Evolutionary conservation across 129 eudicot species (phyloP), one percentile per base, ranked within the genome.

Genomic region (Rutidosis leptorrhynchoides): DNA sequence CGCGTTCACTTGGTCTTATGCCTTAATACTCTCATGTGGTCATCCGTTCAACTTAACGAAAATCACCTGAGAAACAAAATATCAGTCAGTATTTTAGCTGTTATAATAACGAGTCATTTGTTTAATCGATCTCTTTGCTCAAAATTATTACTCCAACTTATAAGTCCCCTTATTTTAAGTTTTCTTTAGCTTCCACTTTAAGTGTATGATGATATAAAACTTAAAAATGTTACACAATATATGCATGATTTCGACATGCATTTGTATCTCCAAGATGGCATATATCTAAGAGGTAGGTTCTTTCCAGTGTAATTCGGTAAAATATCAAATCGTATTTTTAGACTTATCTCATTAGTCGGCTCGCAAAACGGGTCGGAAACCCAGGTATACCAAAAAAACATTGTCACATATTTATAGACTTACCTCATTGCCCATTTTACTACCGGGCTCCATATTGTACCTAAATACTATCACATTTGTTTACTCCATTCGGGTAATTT

Each of bases 41-140:
- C 61, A 46, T 66, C 26, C 28, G 32, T 19, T 25, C 25, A 74
- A 60, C 4, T 56, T 45, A 56, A 45, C 26, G 23, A 58, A 43
- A 43, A 46, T 29, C 1, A 58, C 69, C 79, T 74, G 53, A 58
- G 54, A 58, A 22, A 61, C 51, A 74, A 43, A 58, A n/a, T 22
- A 21, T 74, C 17, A 51, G 61, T 66, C 62, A 66, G 45, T 69
- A 40, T 40, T 40, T 40, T 0, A 0, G 46, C 46, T 40, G n/a
- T 32, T 32, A 32, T 6, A 32, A 7, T 0, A 7, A 30, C 5
- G 1, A 30, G 7, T 32, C 16, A 12, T 40, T 40, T 2, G 3
- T 40, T 3, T 40, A 40, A 15, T 40, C 5, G 12, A 15, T 40
- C 5, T 3, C 10, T 40, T 12, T 12, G n/a, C 10, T 40, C 46